phyloP scores from a whole-genome alignment of 2,329 filamentous ascomycete species.

The Aspergillus luchuensis region DNA sequence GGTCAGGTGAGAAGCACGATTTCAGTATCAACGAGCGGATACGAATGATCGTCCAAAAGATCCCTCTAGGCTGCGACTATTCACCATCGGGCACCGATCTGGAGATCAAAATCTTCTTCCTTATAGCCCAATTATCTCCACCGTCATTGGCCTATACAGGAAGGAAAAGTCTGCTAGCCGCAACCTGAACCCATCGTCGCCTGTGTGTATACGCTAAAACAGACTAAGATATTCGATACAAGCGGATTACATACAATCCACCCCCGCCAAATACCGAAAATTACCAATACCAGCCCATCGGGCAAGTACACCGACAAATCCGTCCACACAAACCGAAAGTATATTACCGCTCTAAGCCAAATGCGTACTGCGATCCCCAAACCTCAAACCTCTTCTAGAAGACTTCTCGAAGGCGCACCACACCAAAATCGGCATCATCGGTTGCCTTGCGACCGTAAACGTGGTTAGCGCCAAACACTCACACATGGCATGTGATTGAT shows the following conservation, averaged over 20 bases:
- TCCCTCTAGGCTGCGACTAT: too few species aligned
- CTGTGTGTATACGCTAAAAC: too few species aligned
- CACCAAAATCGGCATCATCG: neutral
- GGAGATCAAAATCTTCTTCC: neutral
- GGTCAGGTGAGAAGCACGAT: neutral
- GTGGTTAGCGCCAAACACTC: conserved; percentile 6
- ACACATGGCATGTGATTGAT: neutral
- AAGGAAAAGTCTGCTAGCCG: neutral
- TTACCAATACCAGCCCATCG: too few species aligned
- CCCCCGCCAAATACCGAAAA: too few species aligned
- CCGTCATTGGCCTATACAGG: neutral
- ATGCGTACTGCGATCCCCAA: neutral
- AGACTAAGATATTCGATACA: too few species aligned
- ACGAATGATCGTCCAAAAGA: too few species aligned
- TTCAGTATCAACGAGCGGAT: neutral
- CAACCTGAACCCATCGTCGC: too few species aligned
- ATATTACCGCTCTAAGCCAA: neutral
- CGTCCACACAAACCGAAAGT: neutral
- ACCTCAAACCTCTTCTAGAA: conserved; percentile 18
- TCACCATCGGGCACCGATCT: neutral
- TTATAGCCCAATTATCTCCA: neutral
- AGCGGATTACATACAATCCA: too few species aligned
- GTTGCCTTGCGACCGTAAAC: neutral
- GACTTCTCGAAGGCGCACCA: conserved; percentile 17
- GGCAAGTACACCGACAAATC: neutral